phyloP scores from a whole-genome alignment of 768 basidiomycete species.

The Macrocybe gigantea region DNA sequence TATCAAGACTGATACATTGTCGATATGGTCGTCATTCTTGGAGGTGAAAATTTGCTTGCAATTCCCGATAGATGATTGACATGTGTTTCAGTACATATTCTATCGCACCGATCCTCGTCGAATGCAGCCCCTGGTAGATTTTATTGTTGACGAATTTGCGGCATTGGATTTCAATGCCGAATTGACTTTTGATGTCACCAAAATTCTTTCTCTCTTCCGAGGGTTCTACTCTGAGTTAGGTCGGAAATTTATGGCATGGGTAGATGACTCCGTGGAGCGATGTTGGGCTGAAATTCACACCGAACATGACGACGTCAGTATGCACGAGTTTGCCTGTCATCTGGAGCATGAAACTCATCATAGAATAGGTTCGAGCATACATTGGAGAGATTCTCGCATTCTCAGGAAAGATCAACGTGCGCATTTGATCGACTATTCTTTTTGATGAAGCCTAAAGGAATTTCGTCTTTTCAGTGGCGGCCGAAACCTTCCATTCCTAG shows the following conservation, averaged over 20 bases:
- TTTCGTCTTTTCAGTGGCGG: conserved; percentile 40
- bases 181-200: conserved; percentile 76
- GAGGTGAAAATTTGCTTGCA: conserved; percentile 38
- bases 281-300: conserved; percentile 69
- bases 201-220: conserved; percentile 61
- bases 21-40: conserved; percentile 74
- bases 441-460: conserved; percentile 1
- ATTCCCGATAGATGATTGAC: not conserved
- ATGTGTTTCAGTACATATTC: conserved; percentile 56
- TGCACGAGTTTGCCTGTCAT: not conserved
- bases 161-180: conserved; percentile 75
- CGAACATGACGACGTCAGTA: conserved; percentile 73
- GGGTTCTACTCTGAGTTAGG: conserved; percentile 69
- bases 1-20: conserved; percentile 77
- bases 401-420: conserved; percentile 67
- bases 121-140: conserved; percentile 73
- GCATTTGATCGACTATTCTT: conserved; percentile 4
- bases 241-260: conserved; percentile 80
- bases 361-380: conserved; percentile 58
- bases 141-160: conserved; percentile 57
- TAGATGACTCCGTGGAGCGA: conserved; percentile 55
- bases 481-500: conserved; percentile 58
- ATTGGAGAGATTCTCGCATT: conserved; percentile 72
- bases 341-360: conserved; percentile 1
- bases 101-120: conserved; percentile 79